Conservation (phyloP, 768 basidiomycete species). For the Rhizopogon rudus region DNA sequence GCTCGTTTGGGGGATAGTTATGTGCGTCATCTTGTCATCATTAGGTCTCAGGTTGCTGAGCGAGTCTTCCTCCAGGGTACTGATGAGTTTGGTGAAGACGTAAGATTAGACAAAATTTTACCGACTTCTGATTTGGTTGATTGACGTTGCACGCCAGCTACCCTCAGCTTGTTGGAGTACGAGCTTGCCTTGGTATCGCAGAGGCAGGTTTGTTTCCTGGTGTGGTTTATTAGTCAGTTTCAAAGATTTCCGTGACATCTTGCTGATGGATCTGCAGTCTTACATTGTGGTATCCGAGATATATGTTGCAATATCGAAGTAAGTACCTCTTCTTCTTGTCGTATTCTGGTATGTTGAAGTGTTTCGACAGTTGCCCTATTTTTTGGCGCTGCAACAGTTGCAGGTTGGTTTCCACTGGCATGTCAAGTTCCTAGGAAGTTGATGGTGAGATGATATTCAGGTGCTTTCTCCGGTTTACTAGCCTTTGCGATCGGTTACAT, state of each 20-base stretch:
- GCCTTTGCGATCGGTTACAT: conserved; percentile 54
- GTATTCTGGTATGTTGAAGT: background rate
- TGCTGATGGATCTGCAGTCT: conserved; percentile 30
- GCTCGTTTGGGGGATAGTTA: conserved; percentile 62
- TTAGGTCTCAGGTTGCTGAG: background rate
- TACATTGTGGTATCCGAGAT: conserved; percentile 65
- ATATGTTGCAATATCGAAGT: conserved; percentile 49
- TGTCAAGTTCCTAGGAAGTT: background rate
- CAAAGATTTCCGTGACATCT: too few species aligned
- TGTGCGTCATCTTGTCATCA: conserved; percentile 32
- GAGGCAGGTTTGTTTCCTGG: conserved; percentile 75
- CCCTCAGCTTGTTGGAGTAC: too few species aligned
- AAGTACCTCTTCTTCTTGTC: background rate
- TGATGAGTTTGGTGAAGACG: conserved; percentile 69
- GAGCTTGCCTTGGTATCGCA: too few species aligned
- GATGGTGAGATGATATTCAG: conserved; percentile 7
- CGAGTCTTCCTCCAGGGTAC: conserved; percentile 32
- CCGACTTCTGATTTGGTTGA: background rate
- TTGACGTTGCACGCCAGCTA: background rate
- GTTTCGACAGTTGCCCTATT: conserved; percentile 43
- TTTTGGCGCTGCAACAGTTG: conserved; percentile 59
- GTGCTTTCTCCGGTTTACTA: conserved; percentile 55
- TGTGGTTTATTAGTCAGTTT: conserved; percentile 62
- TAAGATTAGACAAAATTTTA: conserved; percentile 15
- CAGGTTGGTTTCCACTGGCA: conserved; percentile 32